Evolutionary conservation across 2,329 filamentous ascomycete species (phyloP).

Genomic region (Lasiodiplodia theobromae): DNA sequence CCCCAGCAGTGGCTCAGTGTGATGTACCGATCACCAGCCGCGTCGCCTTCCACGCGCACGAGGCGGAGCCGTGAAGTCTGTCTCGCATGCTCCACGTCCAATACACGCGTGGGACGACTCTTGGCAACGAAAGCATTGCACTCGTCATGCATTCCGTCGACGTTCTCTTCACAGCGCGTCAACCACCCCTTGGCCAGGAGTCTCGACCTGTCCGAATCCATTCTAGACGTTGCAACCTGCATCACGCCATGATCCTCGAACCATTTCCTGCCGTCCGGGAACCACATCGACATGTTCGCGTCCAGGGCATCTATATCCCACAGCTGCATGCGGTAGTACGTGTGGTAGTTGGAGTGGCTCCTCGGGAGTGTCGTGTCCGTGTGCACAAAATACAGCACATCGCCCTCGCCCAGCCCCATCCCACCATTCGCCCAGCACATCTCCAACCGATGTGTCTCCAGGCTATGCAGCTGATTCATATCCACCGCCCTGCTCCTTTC

Average conservation of each 20-base stretch:
- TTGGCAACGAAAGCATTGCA: not conserved
- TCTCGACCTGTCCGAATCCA: not conserved
- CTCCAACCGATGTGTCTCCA: not conserved
- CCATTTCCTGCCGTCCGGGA: not conserved
- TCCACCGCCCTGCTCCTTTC: not conserved
- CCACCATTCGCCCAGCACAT: not conserved
- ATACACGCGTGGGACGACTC: not conserved
- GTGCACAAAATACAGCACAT: not conserved
- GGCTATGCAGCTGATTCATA: not conserved
- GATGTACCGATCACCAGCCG: not conserved
- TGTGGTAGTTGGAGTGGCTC: not conserved
- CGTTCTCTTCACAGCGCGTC: not conserved
- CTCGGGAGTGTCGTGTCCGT: not conserved
- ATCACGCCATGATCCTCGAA: not conserved
- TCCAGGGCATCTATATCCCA: not conserved
- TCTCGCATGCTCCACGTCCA: not conserved
- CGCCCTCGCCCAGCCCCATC: not conserved
- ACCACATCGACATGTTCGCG: not conserved
- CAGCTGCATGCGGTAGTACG: not conserved
- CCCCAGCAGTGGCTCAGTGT: not conserved
- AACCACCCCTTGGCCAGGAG: not conserved
- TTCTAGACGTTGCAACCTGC: not conserved
- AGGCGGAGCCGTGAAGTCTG: not conserved
- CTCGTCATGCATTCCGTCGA: not conserved
- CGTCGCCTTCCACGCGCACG: not conserved